Percentiles rank a stretch among this genome's conserved stretches.
Conservation (phyloP, 345 rosid genomes). For the Passiflora organensis region DNA sequence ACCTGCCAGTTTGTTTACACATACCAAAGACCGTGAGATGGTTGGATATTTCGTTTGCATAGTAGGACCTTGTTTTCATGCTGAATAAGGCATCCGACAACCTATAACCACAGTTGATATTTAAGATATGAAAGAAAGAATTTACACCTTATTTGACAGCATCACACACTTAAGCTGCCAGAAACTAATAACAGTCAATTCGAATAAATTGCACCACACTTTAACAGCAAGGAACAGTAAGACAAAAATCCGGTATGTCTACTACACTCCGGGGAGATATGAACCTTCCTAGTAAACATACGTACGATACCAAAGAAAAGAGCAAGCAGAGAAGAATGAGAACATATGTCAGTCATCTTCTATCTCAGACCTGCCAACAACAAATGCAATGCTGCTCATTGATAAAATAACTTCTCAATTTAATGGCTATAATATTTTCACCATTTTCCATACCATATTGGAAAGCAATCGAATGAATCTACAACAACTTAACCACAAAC, state of each 20-base stretch:
- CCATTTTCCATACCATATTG: background rate
- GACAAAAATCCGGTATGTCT: no score
- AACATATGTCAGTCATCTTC: background rate
- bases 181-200: background rate
- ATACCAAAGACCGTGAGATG: conserved; percentile 83
- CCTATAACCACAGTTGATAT: conserved; percentile 32
- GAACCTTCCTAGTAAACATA: no score
- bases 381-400: no score
- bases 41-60: conserved; percentile 96
- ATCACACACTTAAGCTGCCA: no score
- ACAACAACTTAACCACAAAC: background rate
- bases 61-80: conserved; percentile 79
- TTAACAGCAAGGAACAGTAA: background rate
- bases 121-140: no score
- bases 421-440: background rate
- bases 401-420: background rate
- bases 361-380: no score
- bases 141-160: no score
- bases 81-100: conserved; percentile 94
- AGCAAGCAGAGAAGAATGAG: background rate
- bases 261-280: no score
- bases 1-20: conserved; percentile 10
- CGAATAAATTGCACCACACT: conserved; percentile 2
- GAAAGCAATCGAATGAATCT: background rate
- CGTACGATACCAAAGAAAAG: no score